Evolutionary conservation across 805 yeast genomes (phyloP), one percentile per base, ranked within the genome.

Genomic region (Alloascoidea hylecoeti): DNA sequence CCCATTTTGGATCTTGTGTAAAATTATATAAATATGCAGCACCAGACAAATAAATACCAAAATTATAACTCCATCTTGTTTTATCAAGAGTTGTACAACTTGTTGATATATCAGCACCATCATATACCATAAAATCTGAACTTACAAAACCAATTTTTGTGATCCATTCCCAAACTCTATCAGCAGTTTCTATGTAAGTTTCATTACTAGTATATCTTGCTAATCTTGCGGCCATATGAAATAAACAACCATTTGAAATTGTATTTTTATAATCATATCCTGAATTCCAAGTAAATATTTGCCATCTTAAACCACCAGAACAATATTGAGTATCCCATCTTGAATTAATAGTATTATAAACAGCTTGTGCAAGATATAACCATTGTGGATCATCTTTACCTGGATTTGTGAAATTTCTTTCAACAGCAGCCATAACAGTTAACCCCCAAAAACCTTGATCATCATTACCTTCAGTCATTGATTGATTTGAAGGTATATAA

Each of bases 381-480:
- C 82, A 75, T 39, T 68, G 57, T 5, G 67, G 66, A 2, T 44
- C 55, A 38, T 61, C 66, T 18, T 53, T 55, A 0, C 52, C 46
- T 2, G 75, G 72, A 40, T 68, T 66, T 5, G 68, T 55, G 45
- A 75, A 72, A 45, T 70, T 71, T 44, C 67, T 59, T 46, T 74
- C 80, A 1, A 75, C 75, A 1, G 82, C 81, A 16, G 61, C 68
- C 69, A 75, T 69, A 1, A 66, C 73, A 1, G 77, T 70, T 15
- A 76, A 51, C 2, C 78, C 82, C 82, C 82, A 76, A 40, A 75
- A 69, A 15, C 78, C 79, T 58, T 75, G 78, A 58, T 76, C 83
- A 58, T 76, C 83, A 47, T 76, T 76, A 56, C 83, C 83, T 56
- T 75, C 82, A 4, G 79, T 75, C 33, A 71, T 68, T 3, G 75